phyloP scores from a whole-genome alignment of 2,329 filamentous ascomycete genomes.

The Pyrenochaeta sp. region DNA sequence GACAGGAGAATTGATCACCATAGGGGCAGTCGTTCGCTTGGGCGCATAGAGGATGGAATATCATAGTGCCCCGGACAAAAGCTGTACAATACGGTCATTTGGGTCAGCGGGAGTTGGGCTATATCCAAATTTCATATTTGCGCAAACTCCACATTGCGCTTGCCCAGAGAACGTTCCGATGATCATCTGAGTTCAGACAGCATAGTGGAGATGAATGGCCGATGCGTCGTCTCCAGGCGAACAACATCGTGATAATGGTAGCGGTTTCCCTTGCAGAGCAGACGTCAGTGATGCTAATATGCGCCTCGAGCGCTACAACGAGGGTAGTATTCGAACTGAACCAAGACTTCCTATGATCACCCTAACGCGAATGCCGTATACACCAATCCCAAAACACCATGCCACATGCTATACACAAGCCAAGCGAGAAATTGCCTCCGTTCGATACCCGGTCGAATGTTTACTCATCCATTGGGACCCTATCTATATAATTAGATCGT shows the following conservation, averaged over 20 bases:
- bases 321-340: neutral
- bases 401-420: constrained; percentile 3
- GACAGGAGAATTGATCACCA: neutral
- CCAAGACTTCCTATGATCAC: neutral
- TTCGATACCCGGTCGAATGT: neutral
- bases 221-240: no score
- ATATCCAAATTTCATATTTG: constrained; percentile 40
- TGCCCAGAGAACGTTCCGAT: neutral
- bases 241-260: no score
- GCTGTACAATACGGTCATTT: constrained; percentile 45
- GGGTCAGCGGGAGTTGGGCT: constrained; percentile 48
- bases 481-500: constrained; percentile 4
- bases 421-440: neutral
- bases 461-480: constrained; percentile 7
- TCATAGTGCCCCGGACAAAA: constrained; percentile 22
- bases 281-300: no score
- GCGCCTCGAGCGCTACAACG: neutral
- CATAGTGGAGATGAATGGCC: neutral
- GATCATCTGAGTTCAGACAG: neutral
- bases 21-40: neutral
- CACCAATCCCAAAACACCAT: neutral
- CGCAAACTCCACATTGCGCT: constrained; percentile 13
- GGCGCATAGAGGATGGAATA: constrained; percentile 2
- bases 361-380: neutral
- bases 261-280: no score